Evolutionary conservation across 192 early-diverging fungal genomes (phyloP).

Genomic region (Backusella circina): DNA sequence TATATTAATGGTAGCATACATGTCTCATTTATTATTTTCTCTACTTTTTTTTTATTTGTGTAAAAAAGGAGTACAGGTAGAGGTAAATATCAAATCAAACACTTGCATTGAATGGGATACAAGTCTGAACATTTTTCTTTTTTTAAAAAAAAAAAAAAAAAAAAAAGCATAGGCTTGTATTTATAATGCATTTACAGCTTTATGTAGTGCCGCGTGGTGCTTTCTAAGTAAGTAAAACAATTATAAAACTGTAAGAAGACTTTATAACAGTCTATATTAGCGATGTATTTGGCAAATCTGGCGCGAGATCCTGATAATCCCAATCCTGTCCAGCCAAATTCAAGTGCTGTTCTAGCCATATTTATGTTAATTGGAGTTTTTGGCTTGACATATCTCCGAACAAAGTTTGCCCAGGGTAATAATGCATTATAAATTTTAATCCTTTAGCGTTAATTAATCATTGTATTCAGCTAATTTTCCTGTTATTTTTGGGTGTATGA

Average conservation of each 20-base stretch:
- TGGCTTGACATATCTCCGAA: slow-evolving; percentile 17
- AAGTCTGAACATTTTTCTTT: background rate
- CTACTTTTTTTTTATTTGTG: background rate
- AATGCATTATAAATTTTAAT: background rate
- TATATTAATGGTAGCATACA: background rate
- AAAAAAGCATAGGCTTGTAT: background rate
- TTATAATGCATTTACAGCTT: slow-evolving; percentile 1
- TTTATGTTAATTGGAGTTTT: slow-evolving; percentile 29
- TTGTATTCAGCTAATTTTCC: slow-evolving; percentile 24
- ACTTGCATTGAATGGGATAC: too few relatives aligned
- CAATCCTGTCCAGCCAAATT: slow-evolving; percentile 15
- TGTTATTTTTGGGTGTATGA: slow-evolving; percentile 22
- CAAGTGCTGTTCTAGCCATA: slow-evolving; percentile 14
- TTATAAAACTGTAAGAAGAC: background rate
- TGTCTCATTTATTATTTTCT: background rate
- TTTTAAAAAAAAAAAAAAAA: too few relatives aligned
- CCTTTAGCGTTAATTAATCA: background rate
- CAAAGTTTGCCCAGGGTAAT: slow-evolving; percentile 22
- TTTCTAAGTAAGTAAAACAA: slow-evolving; percentile 13
- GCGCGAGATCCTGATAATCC: slow-evolving; percentile 10
- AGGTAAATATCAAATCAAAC: slow-evolving; percentile 10
- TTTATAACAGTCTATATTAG: background rate
- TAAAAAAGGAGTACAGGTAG: slow-evolving; percentile 19
- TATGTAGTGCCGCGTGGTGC: slow-evolving; percentile 11
- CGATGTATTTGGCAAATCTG: slow-evolving; percentile 24